Percentiles rank a stretch among this genome's conserved stretches.
phyloP scores from a whole-genome alignment of 805 yeast species.

The Starmerella tilneyi region DNA sequence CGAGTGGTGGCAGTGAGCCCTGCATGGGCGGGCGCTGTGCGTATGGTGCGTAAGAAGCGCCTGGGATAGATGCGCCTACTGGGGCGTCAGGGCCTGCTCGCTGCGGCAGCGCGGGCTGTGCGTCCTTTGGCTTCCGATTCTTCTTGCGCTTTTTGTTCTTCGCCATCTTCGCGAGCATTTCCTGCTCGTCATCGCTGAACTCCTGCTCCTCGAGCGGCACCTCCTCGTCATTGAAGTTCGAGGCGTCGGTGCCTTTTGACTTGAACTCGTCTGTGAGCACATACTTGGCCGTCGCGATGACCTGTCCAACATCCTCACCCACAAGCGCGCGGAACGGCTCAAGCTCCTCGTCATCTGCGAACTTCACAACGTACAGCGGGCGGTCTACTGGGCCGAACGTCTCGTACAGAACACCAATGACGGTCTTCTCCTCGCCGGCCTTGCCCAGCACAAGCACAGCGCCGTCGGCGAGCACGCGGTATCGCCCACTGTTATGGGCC shows the following conservation, averaged over 20 bases:
- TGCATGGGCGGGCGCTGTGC: too few relatives aligned
- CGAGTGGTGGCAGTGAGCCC: too few relatives aligned
- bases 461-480: conserved; percentile 67
- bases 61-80: too few relatives aligned
- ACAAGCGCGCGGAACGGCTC: conserved; percentile 39
- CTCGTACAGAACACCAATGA: conserved; percentile 73
- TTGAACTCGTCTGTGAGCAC: conserved; percentile 64
- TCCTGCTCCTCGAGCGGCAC: conserved; percentile 88
- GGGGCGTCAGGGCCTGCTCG: too few relatives aligned
- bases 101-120: not conserved
- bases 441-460: conserved; percentile 49
- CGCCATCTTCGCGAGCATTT: conserved; percentile 54
- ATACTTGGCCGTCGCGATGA: conserved; percentile 72
- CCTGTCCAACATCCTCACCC: conserved; percentile 58
- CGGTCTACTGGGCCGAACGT: conserved; percentile 77
- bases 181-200: conserved; percentile 88
- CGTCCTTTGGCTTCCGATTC: conserved; percentile 16
- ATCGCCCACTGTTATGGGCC: conserved; percentile 73
- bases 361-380: conserved; percentile 71
- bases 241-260: conserved; percentile 84
- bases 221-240: conserved; percentile 91
- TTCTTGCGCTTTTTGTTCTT: conserved; percentile 50
- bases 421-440: conserved; percentile 39
- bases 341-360: conserved; percentile 43
- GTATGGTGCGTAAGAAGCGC: too few relatives aligned